phyloP scores from a whole-genome alignment of 2,329 filamentous ascomycete genomes.

The Seiridium cupressi region DNA sequence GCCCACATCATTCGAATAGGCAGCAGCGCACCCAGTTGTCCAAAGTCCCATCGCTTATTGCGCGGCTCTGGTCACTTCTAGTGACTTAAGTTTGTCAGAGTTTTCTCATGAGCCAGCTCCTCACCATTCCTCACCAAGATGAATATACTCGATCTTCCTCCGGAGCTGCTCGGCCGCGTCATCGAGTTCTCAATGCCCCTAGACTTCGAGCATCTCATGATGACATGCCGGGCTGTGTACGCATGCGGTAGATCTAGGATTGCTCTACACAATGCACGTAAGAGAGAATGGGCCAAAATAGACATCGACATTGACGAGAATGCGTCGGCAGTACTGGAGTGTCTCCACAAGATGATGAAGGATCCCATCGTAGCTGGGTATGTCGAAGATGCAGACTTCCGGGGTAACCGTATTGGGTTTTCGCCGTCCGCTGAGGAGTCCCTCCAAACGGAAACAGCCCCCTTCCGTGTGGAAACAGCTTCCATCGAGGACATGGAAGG shows the following conservation, averaged over 20 bases:
- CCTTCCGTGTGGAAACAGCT: too few relatives aligned
- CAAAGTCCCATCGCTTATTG: too few relatives aligned
- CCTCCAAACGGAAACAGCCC: not conserved
- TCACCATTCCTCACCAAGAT: not conserved
- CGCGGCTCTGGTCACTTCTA: too few relatives aligned
- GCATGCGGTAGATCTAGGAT: conserved; percentile 11
- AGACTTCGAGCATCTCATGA: conserved; percentile 15
- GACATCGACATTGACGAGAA: not conserved
- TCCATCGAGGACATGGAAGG: too few relatives aligned
- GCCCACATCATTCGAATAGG: too few relatives aligned
- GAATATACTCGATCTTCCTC: conserved; percentile 11
- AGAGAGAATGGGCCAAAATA: not conserved
- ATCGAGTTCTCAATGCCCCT: conserved; percentile 14
- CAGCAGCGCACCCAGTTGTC: too few relatives aligned
- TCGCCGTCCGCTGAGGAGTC: not conserved
- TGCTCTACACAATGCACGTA: conserved; percentile 3
- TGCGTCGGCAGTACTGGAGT: not conserved
- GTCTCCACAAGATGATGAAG: conserved; percentile 3
- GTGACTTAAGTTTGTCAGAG: too few relatives aligned
- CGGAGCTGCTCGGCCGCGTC: conserved; percentile 11
- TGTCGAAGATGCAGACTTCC: conserved; percentile 5
- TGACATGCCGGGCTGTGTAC: conserved; percentile 12
- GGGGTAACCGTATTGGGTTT: not conserved
- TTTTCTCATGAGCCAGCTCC: too few relatives aligned
- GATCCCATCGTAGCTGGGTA: conserved; percentile 11